Evolutionary conservation across 208 protist genomes (phyloP).

Genomic region (Balamuthia mandrillaris): DNA sequence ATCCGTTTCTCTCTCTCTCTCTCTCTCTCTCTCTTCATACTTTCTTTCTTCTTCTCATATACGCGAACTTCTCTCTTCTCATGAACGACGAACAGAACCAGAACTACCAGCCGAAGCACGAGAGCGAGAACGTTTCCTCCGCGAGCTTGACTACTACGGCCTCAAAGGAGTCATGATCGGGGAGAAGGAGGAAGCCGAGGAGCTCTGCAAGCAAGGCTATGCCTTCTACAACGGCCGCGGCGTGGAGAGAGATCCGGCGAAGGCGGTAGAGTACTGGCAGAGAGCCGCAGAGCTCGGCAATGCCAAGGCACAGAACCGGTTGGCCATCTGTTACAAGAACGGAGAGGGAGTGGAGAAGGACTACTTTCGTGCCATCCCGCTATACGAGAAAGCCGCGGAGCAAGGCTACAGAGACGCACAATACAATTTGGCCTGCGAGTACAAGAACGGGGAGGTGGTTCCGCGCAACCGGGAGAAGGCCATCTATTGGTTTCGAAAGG

Average conservation of each 20-base stretch:
- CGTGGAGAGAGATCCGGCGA: neutral
- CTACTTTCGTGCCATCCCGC: slow-evolving; percentile 23
- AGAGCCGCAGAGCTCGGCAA: slow-evolving; percentile 16
- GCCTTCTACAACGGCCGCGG: slow-evolving; percentile 32
- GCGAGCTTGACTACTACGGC: slow-evolving; percentile 37
- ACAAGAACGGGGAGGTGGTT: slow-evolving; percentile 35
- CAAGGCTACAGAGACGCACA: slow-evolving; percentile 7
- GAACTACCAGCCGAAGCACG: neutral
- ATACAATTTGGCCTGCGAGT: slow-evolving; percentile 40
- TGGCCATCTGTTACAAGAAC: slow-evolving; percentile 43
- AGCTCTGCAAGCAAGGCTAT: slow-evolving; percentile 32
- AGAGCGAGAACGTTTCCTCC: neutral
- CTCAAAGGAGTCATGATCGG: slow-evolving; percentile 38
- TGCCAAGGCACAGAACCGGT: slow-evolving; percentile 8
- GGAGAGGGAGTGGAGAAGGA: slow-evolving; percentile 40
- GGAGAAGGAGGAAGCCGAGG: slow-evolving; percentile 25
- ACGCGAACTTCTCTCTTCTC: no score
- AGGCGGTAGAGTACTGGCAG: slow-evolving; percentile 32
- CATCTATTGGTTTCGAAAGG: slow-evolving; percentile 18
- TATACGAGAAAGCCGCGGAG: slow-evolving; percentile 32
- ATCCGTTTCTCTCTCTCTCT: no score
- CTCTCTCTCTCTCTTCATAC: no score
- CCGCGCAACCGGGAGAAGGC: slow-evolving; percentile 9
- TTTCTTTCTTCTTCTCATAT: no score
- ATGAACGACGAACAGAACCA: neutral